A percentile compares a stretch with the other conserved stretches of the same genome.
phyloP scores from a whole-genome alignment of 441 rosid species.

The Erysimum cheiri region DNA sequence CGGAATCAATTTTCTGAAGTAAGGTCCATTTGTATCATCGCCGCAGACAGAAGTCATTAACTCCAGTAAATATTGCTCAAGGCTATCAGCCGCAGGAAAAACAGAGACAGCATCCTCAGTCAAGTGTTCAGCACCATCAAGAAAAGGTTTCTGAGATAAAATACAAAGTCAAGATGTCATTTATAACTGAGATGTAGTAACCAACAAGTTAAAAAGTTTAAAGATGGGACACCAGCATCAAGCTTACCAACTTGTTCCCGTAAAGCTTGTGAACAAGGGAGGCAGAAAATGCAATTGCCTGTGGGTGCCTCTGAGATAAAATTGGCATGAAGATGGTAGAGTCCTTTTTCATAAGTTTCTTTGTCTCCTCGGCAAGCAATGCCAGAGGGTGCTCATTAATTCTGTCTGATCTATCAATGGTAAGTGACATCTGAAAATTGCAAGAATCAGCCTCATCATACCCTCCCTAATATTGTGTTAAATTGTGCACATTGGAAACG shows the following conservation, averaged over 20 bases:
- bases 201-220: constrained; percentile 6
- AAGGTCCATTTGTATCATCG: constrained; percentile 69
- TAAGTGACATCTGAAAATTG: constrained; percentile 65
- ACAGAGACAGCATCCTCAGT: constrained; percentile 96
- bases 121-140: constrained; percentile 86
- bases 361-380: constrained; percentile 89
- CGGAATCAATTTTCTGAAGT: constrained; percentile 70
- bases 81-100: constrained; percentile 91
- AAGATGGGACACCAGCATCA: constrained; percentile 35
- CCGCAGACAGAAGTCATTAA: constrained; percentile 68
- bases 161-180: constrained; percentile 41
- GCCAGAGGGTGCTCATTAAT: constrained; percentile 78
- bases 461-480: constrained; percentile 23
- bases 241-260: constrained; percentile 87
- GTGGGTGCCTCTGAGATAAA: constrained; percentile 87
- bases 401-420: constrained; percentile 74
- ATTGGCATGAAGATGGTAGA: constrained; percentile 74
- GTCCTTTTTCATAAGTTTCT: constrained; percentile 80
- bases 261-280: constrained; percentile 92
- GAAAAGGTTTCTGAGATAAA: constrained; percentile 87
- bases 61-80: constrained; percentile 83
- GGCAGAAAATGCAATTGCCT: constrained; percentile 74
- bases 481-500: constrained; percentile 3
- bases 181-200: constrained; percentile 29
- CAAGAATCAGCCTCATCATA: constrained; percentile 35